phyloP scores from a whole-genome alignment of 1,284 basidiomycete species.

The Fistulina hepatica region DNA sequence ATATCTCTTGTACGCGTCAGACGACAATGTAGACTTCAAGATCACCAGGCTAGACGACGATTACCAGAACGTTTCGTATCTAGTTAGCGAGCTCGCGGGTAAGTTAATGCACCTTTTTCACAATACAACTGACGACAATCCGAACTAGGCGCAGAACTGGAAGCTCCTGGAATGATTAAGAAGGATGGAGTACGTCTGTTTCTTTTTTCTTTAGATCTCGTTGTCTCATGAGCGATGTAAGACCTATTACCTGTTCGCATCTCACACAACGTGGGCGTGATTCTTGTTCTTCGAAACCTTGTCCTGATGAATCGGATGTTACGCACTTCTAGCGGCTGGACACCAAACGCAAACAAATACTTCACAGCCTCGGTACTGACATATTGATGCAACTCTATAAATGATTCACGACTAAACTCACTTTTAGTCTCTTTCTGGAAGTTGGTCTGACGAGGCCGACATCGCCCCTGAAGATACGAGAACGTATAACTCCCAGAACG shows the following conservation, averaged over 20 bases:
- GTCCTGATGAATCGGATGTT: background rate
- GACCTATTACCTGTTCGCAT: constrained; percentile 48
- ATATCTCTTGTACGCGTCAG: constrained; percentile 53
- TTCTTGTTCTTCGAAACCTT: constrained; percentile 6
- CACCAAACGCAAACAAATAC: constrained; percentile 52
- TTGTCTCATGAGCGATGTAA: background rate
- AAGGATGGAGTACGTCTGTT: constrained; percentile 33
- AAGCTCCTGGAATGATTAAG: constrained; percentile 53
- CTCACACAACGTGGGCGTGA: constrained; percentile 33
- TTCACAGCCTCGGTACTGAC: constrained; percentile 41
- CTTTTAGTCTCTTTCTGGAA: constrained; percentile 39
- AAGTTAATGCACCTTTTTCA: constrained; percentile 9
- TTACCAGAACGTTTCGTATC: constrained; percentile 45
- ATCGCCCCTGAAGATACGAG: constrained; percentile 39
- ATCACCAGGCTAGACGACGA: constrained; percentile 44
- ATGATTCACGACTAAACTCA: constrained; percentile 2
- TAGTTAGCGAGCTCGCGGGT: constrained; percentile 39
- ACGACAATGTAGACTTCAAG: constrained; percentile 63
- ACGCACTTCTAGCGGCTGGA: constrained; percentile 31
- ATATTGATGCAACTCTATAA: constrained; percentile 1
- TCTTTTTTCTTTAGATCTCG: background rate
- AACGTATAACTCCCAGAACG: constrained; percentile 56
- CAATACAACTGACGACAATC: constrained; percentile 4
- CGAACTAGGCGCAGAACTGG: constrained; percentile 43
- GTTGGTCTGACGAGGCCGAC: constrained; percentile 47